Percentiles rank a stretch among this genome's conserved stretches.
Conservation (phyloP, 441 rosid genomes). For the Arabidopsis hybrid region DNA sequence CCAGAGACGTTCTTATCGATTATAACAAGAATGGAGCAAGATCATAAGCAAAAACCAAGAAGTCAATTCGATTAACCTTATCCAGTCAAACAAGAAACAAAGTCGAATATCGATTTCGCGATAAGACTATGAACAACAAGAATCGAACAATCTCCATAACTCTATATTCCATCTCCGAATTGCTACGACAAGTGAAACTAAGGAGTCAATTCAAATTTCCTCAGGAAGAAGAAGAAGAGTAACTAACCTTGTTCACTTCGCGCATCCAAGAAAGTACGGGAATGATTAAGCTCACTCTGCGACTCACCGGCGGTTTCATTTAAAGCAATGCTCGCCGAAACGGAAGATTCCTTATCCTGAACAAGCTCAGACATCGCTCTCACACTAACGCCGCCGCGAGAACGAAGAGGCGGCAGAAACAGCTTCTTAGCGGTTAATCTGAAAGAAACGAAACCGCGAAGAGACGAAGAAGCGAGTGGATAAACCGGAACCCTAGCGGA, state of each 20-base stretch:
- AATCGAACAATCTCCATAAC: slow-evolving; percentile 11
- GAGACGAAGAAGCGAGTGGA: slow-evolving; percentile 34
- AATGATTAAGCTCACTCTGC: slow-evolving; percentile 48
- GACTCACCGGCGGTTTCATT: slow-evolving; percentile 31
- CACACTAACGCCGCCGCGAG: slow-evolving; percentile 43
- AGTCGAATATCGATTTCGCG: slow-evolving; percentile 6
- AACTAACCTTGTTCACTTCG: slow-evolving; percentile 72
- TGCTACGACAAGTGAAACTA: slow-evolving; percentile 3
- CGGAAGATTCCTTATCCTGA: slow-evolving; percentile 59
- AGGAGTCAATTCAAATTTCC: slow-evolving; percentile 27
- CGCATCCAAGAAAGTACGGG: slow-evolving; percentile 77
- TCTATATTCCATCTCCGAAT: not conserved
- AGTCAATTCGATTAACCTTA: slow-evolving; percentile 29
- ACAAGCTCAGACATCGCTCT: slow-evolving; percentile 73
- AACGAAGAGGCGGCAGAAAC: slow-evolving; percentile 43
- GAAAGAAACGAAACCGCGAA: slow-evolving; percentile 43
- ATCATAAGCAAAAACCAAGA: not conserved
- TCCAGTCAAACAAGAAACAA: slow-evolving; percentile 32
- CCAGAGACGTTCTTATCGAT: too few relatives aligned
- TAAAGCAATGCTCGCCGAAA: slow-evolving; percentile 39
- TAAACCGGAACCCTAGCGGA: slow-evolving; percentile 41
- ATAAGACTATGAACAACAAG: not conserved
- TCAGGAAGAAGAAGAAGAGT: slow-evolving; percentile 13
- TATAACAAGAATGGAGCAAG: slow-evolving; percentile 10
- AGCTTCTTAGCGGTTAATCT: slow-evolving; percentile 42